These are phyloP conservation scores for Maudiozyma pseudohumilis DNA, from an alignment of 805 yeast genomes.

Conservation along the genomic window DNA sequence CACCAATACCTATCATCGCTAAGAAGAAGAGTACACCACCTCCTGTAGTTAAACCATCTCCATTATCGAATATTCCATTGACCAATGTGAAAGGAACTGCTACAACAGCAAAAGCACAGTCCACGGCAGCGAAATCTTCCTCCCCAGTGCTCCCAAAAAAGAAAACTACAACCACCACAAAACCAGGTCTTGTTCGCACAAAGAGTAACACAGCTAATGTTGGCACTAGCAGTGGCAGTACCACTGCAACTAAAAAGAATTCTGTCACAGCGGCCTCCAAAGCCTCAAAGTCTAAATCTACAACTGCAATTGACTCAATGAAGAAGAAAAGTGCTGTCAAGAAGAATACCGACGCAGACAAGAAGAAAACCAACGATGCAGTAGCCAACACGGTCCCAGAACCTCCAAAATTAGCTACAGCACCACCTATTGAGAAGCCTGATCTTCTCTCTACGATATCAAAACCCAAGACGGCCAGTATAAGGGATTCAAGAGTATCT, in stretches of 20 bases:
- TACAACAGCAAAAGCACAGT: not conserved
- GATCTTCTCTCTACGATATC: constrained; percentile 13
- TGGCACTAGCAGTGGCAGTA: not conserved
- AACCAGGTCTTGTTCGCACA: constrained; percentile 4
- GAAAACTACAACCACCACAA: not conserved
- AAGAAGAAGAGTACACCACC: not conserved
- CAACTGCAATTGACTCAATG: constrained; percentile 1
- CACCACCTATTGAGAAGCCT: constrained; percentile 19
- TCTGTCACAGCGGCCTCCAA: constrained; percentile 1
- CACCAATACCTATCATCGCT: too few relatives aligned
- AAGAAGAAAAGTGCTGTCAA: constrained; percentile 1
- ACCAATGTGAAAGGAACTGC: not conserved
- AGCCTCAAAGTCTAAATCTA: constrained; percentile 7
- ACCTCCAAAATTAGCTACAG: constrained; percentile 17
- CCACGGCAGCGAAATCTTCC: not conserved
- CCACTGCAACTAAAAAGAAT: not conserved
- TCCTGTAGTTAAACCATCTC: not conserved
- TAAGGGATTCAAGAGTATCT: constrained; percentile 16
- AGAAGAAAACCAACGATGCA: constrained; percentile 5
- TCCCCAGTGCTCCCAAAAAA: not conserved
- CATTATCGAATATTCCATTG: not conserved
- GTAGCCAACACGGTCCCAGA: constrained; percentile 2
- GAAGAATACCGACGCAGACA: constrained; percentile 1
- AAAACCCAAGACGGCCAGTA: constrained; percentile 9
- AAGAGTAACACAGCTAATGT: constrained; percentile 2